Evolutionary conservation across 257 asterid species (phyloP), one percentile per base, ranked within the genome.

Genomic region (Scutellaria minor): DNA sequence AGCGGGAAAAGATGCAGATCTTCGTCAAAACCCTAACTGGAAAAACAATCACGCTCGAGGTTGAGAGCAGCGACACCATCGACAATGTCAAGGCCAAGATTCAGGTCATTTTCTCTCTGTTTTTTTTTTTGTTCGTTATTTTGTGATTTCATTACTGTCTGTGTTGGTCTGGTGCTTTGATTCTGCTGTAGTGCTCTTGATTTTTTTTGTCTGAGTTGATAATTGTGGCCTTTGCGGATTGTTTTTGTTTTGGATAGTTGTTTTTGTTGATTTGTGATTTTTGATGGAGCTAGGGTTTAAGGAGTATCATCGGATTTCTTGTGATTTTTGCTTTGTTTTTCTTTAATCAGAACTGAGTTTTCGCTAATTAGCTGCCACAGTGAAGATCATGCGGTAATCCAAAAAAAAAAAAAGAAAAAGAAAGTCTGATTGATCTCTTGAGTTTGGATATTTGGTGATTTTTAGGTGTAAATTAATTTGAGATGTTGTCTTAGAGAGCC

Each of bases 1-100:
- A 69, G 79, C 78, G 53, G 59, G 51, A 56, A 60, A 76, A 48
- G 64, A 92, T 89, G 97, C 97, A 92, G 93, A 89, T 92, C 82
- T 92, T 92, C 65, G 97, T 92, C 62, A 92, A 89, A 81, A 89
- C 93, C 76, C 90, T 92, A 44, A 86, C 96, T 18, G 96, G 96
- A 7, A 86, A 89, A 68, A 86, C 96, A 0, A 89, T 89, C 73
- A 85, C 97, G 46, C 94, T 90, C 62, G 94, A 90, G 79, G 96
- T 90, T 14, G 96, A 90, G 85, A 84, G 86, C 82, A 85, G 90
- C 52, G 96, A 90, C 81, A 88, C 94, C 79, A 89, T 89, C 66
- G 96, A 90, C 72, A 84, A 88, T 78, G 94, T 90, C 76, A 90
- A 90, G 68, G 81, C 92, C 82, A 87, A 84, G 88, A 90, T 90